These are phyloP conservation scores for Dendrobium nobile DNA, from an alignment of 106 monocot species.

Conservation along the genomic window DNA sequence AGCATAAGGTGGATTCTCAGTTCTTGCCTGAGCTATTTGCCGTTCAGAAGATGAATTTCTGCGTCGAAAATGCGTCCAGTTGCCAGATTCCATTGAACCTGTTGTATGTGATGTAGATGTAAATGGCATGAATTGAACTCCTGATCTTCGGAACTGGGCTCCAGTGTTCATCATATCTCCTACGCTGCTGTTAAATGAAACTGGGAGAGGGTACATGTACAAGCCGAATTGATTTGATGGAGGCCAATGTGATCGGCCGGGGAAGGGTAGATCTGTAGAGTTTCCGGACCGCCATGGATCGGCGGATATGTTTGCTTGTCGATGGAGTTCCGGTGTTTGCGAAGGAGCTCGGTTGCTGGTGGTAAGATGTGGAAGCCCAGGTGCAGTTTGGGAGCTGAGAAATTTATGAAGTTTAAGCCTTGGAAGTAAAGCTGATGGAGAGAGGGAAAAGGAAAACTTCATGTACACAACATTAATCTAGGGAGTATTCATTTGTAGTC, in stretches of 20 bases:
- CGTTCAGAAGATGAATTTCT: too few species aligned
- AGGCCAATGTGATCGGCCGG: background rate
- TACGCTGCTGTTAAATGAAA: background rate
- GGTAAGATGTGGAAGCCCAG: background rate
- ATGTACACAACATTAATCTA: too few species aligned
- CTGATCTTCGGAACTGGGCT: background rate
- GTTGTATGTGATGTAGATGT: background rate
- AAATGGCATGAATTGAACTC: background rate
- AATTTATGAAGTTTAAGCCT: background rate
- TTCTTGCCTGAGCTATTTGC: too few species aligned
- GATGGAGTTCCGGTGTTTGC: background rate
- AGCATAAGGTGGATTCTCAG: too few species aligned
- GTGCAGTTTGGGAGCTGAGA: background rate
- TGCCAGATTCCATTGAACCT: too few species aligned
- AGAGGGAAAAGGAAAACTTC: too few species aligned
- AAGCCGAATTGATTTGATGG: background rate
- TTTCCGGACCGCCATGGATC: background rate
- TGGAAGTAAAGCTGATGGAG: too few species aligned
- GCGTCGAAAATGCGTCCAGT: too few species aligned
- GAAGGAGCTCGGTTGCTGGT: background rate
- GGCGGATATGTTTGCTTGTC: background rate
- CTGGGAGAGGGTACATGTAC: background rate
- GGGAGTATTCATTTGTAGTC: too few species aligned
- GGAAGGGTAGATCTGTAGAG: background rate
- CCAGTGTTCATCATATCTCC: background rate